Evolutionary conservation across 1,284 basidiomycete genomes (phyloP).

Genomic region (Microbotryum saponariae): DNA sequence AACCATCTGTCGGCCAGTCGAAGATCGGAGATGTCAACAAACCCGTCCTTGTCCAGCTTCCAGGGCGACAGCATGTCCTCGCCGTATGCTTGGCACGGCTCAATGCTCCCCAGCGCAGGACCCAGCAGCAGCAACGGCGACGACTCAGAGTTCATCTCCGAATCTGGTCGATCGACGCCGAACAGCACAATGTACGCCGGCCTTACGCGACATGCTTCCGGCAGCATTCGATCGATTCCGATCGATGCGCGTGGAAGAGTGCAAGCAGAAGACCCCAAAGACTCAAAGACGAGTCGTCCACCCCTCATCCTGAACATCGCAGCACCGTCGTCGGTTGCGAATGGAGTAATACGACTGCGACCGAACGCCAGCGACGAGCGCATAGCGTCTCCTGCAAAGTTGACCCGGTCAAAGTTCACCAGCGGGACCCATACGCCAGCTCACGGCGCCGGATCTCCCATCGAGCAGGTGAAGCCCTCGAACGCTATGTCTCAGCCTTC

Average conservation of each 20-base stretch:
- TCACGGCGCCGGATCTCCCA: no score
- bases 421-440: no score
- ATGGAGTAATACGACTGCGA: no score
- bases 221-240: slow-evolving; percentile 15
- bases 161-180: slow-evolving; percentile 24
- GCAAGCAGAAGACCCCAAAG: no score
- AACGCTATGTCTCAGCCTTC: no score
- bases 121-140: slow-evolving; percentile 26
- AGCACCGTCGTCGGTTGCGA: no score
- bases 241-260: not conserved
- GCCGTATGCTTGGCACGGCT: slow-evolving; percentile 1
- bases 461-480: no score
- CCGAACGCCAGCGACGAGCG: no score
- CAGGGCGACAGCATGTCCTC: not conserved
- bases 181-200: slow-evolving; percentile 4
- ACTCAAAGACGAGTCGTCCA: no score
- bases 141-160: slow-evolving; percentile 7
- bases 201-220: not conserved
- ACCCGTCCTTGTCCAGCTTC: slow-evolving; percentile 17
- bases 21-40: slow-evolving; percentile 25
- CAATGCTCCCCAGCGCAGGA: slow-evolving; percentile 18
- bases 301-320: no score
- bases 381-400: no score
- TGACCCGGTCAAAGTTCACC: no score
- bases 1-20: slow-evolving; percentile 30